A percentile compares a stretch with the other conserved stretches of the same genome.
Evolutionary conservation across 2,329 filamentous ascomycete species (phyloP).

Genomic region (Trichoderma arundinaceum): DNA sequence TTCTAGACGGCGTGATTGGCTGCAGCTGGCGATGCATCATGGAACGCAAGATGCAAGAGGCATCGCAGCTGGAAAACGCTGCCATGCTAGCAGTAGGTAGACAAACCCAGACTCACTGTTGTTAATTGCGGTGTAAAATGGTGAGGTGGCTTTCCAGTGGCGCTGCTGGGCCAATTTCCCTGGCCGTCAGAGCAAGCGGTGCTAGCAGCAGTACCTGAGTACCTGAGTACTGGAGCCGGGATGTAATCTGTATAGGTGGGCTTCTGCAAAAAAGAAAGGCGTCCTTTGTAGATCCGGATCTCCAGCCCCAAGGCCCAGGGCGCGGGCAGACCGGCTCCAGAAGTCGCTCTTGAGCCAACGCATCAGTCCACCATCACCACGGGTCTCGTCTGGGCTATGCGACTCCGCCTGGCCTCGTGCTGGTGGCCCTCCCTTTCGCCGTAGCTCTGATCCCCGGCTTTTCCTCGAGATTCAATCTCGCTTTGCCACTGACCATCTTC

Average conservation of each 20-base stretch:
- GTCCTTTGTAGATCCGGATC: conserved; percentile 25
- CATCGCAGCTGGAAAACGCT: no score
- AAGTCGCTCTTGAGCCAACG: conserved; percentile 29
- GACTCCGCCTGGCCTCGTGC: conserved; percentile 10
- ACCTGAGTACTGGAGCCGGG: no score
- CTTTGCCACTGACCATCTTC: background rate
- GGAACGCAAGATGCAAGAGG: no score
- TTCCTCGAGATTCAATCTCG: no score
- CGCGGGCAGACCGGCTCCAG: conserved; percentile 32
- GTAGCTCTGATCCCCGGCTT: conserved; percentile 3
- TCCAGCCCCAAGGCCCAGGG: conserved; percentile 22
- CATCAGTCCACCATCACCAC: conserved; percentile 36
- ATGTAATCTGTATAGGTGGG: no score
- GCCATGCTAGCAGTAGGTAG: no score
- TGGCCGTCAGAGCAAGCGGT: no score
- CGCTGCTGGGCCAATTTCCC: background rate
- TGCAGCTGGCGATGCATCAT: conserved; percentile 16
- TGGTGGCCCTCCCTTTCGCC: conserved; percentile 24
- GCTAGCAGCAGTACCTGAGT: no score
- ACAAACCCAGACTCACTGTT: no score
- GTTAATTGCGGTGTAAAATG: no score
- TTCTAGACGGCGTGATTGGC: conserved; percentile 17
- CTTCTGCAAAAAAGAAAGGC: background rate
- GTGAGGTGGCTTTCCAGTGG: background rate
- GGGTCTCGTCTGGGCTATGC: conserved; percentile 16